Percentiles rank a stretch among this genome's conserved stretches.
Conservation (phyloP, 2,329 filamentous ascomycete species). For the Nemania sp. region DNA sequence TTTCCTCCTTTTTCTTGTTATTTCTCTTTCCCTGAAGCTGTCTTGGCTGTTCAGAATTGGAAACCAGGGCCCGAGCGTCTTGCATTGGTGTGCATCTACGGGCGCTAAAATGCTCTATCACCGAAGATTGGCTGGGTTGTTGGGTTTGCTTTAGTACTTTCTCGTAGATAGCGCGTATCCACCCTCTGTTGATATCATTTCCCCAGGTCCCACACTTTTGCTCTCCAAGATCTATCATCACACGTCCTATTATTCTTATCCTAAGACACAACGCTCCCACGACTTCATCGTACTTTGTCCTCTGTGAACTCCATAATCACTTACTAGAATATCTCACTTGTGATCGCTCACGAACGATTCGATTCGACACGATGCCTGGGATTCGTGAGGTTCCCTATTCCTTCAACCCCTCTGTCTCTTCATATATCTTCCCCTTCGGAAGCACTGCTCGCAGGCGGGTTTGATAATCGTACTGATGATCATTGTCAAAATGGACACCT, state of each 20-base stretch:
- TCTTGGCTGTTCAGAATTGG: constrained; percentile 15
- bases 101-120: constrained; percentile 25
- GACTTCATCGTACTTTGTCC: neutral
- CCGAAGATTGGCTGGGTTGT: constrained; percentile 25
- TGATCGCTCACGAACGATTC: neutral
- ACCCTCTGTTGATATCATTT: constrained; percentile 31
- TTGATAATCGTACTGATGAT: constrained; percentile 2
- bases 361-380: constrained; percentile 52
- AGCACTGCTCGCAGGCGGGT: constrained; percentile 2
- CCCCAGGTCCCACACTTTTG: constrained; percentile 33
- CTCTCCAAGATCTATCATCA: constrained; percentile 13
- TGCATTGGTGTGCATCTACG: constrained; percentile 23
- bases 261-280: constrained; percentile 12
- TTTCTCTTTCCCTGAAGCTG: neutral
- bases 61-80: constrained; percentile 22
- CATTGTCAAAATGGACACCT: neutral
- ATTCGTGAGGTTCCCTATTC: constrained; percentile 49
- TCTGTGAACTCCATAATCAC: constrained; percentile 14
- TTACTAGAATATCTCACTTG: neutral
- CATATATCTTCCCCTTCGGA: neutral
- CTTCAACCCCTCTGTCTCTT: constrained; percentile 10
- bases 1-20: neutral
- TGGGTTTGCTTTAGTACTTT: constrained; percentile 23
- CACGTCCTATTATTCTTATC: constrained; percentile 15
- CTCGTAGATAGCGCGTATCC: constrained; percentile 25